These are phyloP conservation scores for Pseudophaeomoniella oleicola DNA, from an alignment of 2,329 filamentous ascomycete genomes.

Conservation along the genomic window DNA sequence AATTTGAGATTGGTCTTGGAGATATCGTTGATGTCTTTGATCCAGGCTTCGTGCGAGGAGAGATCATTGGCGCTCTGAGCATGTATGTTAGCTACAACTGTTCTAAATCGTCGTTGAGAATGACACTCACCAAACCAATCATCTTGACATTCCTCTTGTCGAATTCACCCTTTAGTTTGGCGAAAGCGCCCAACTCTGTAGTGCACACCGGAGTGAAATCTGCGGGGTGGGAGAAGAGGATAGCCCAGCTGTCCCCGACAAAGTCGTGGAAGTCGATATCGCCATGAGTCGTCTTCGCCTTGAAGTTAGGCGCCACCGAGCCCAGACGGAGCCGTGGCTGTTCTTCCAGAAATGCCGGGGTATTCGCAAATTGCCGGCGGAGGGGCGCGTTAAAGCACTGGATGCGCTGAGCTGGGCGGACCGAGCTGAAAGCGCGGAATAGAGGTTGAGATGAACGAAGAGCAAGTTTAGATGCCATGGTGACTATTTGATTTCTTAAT, in stretches of 20 bases:
- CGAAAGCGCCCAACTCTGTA: conserved; percentile 85
- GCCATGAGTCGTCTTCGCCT: conserved; percentile 50
- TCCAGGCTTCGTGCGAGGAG: conserved; percentile 73
- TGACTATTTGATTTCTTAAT: neutral
- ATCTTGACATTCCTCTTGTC: conserved; percentile 76
- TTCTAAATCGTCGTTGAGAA: neutral
- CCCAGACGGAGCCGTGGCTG: conserved; percentile 47
- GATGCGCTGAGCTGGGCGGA: neutral
- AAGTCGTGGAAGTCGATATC: conserved; percentile 57
- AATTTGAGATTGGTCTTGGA: conserved; percentile 55
- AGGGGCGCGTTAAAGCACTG: neutral
- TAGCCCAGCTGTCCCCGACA: conserved; percentile 53
- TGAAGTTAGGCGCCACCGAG: conserved; percentile 52
- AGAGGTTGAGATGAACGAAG: neutral
- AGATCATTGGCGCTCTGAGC: conserved; percentile 59
- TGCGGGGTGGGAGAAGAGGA: conserved; percentile 56
- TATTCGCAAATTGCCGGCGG: conserved; percentile 4
- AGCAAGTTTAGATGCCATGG: neutral
- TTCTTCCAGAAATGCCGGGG: conserved; percentile 3
- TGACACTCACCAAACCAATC: conserved; percentile 50
- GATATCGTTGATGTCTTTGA: conserved; percentile 75
- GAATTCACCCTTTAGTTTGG: conserved; percentile 80
- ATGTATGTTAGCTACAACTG: conserved; percentile 1
- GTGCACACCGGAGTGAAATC: conserved; percentile 95
- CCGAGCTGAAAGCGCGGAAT: neutral